Base-by-base conservation (phyloP, 2,329 filamentous ascomycete genomes). In the Botrytis paeoniae region DNA sequence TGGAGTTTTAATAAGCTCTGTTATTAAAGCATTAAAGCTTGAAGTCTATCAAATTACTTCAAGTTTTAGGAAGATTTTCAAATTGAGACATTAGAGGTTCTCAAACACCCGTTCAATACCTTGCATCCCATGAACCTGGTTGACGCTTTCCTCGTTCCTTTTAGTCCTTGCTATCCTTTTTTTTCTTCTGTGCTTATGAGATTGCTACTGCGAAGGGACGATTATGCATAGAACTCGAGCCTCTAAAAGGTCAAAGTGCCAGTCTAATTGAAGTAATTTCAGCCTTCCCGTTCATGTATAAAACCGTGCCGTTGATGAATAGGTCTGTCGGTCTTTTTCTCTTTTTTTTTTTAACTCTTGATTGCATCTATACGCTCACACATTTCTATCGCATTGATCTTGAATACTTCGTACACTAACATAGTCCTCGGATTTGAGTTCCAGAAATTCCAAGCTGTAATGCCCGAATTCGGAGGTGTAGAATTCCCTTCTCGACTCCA, bases 171-270 rank as follows among this genome's bases (percentile, higher is more conserved):
- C 25, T 35, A 66, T 51, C 22, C 41, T 48, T 29, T 65, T n/a
- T n/a, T n/a, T 65, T 65, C 43, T 65, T 65, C 63, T 45, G 63
- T 66, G 43, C 63, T 45, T 51, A 54, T 54, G 45, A 68, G 64
- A 68, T 54, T 63, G 61, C 25, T 68, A 57, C 18, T 41, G 18
- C 48, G 18, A 69, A 57, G 37, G 48, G n/a, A 32, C 35, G 48
- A 12, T 54, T 54, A 68, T 68, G 64, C 64, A 68, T 54, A 68
- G 35, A 57, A 68, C 64, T 57, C 65, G 51, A 69, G 65, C 65
- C 65, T 41, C 48, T 1, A 22, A 57, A 20, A 57, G 65, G 25
- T 57, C 65, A 39, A 41, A 57, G 65, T 69, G 48, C 48, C n/a
- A 41, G n/a, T 29, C 16, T 41, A 54, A 37, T 4, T 66, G 32